Evolutionary conservation across 2,329 filamentous ascomycete genomes (phyloP).

Genomic region (Ophiognomonia clavigignenti-juglandacearum): DNA sequence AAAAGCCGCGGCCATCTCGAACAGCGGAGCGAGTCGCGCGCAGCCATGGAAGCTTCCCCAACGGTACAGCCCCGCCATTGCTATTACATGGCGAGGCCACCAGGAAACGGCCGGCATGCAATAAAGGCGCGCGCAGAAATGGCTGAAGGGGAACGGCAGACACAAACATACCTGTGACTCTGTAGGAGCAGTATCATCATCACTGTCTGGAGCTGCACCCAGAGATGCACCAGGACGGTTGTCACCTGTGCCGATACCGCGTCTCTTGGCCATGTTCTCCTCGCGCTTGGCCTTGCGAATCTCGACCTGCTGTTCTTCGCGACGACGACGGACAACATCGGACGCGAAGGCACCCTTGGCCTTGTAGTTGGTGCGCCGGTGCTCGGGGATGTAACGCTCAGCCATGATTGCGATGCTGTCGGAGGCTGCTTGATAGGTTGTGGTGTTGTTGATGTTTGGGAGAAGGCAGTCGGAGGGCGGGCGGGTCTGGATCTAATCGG

Average conservation of each 20-base stretch:
- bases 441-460: not conserved
- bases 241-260: conserved; percentile 83
- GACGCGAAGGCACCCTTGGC: conserved; percentile 99
- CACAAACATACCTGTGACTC: conserved; percentile 86
- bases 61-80: not conserved
- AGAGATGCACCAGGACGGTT: conserved; percentile 75
- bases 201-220: conserved; percentile 88
- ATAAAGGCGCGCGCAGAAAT: not conserved
- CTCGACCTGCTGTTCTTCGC: conserved; percentile 98
- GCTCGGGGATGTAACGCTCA: conserved; percentile 98
- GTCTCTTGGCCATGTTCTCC: conserved; percentile 96
- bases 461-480: not conserved
- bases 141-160: conserved; percentile 7
- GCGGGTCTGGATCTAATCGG: not conserved
- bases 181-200: conserved; percentile 91
- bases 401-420: conserved; percentile 63
- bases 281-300: conserved; percentile 98
- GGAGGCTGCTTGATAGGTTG: conserved; percentile 2
- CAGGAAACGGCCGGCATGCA: too few species aligned
- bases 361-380: conserved; percentile 99
- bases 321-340: conserved; percentile 94
- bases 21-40: conserved; percentile 1
- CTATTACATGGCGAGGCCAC: too few species aligned
- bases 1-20: not conserved
- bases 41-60: not conserved